phyloP scores from a whole-genome alignment of 2,329 filamentous ascomycete species.

The Blastomyces parvus region DNA sequence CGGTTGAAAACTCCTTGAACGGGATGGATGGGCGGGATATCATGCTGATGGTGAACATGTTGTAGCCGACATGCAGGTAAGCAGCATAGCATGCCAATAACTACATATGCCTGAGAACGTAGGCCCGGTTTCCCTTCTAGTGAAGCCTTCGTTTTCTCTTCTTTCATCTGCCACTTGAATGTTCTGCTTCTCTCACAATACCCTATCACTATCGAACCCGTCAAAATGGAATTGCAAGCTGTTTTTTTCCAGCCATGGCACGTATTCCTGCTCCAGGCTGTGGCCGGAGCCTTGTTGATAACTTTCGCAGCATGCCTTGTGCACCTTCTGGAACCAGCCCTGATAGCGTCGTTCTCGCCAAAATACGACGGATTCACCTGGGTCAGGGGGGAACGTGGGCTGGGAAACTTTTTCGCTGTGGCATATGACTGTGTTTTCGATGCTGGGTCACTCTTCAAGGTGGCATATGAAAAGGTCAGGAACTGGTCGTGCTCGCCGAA shows the following conservation, averaged over 20 bases:
- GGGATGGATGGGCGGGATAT: not conserved
- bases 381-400: not conserved
- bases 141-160: not conserved
- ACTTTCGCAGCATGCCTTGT: not conserved
- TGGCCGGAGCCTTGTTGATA: not conserved
- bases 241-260: not conserved
- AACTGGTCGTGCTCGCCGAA: not conserved
- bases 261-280: not conserved
- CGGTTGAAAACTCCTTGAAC: not conserved
- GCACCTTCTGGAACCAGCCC: not conserved
- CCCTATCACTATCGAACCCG: not conserved
- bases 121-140: not conserved
- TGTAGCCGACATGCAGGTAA: not conserved
- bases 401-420: not conserved
- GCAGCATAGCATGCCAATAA: not conserved
- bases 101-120: not conserved
- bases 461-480: conserved; percentile 3
- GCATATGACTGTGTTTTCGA: conserved; percentile 2
- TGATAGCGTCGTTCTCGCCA: not conserved
- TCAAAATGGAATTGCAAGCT: not conserved
- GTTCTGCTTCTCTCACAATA: not conserved
- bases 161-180: not conserved
- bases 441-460: conserved; percentile 1
- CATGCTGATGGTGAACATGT: not conserved
- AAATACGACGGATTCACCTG: conserved; percentile 1